Conservation (phyloP, 495 filamentous ascomycete species). For the Emericellopsis terricola region DNA sequence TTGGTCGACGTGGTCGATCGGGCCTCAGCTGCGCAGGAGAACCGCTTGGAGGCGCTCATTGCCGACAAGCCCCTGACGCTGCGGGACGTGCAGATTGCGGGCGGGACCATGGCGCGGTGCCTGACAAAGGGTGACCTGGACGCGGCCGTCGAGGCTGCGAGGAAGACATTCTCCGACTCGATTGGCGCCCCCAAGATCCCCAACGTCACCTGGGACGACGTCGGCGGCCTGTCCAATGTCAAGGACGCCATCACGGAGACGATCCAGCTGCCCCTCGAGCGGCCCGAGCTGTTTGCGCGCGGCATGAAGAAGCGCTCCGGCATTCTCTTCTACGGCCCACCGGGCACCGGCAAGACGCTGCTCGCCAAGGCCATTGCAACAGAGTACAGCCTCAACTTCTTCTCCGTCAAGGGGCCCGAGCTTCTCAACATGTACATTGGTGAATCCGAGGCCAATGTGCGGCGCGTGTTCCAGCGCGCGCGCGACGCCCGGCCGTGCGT, state of each 20-base stretch:
- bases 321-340: constrained; percentile 94
- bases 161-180: constrained; percentile 92
- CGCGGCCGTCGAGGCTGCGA: constrained; percentile 74
- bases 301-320: constrained; percentile 98
- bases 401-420: constrained; percentile 95
- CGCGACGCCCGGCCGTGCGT: constrained; percentile 92
- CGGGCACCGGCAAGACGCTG: constrained; percentile 91
- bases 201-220: constrained; percentile 91
- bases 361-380: constrained; percentile 96
- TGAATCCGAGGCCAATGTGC: constrained; percentile 94
- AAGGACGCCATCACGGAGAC: constrained; percentile 95
- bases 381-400: constrained; percentile 97
- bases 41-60: constrained; percentile 49
- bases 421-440: constrained; percentile 99
- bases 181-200: constrained; percentile 98
- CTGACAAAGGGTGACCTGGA: constrained; percentile 83
- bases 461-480: constrained; percentile 86
- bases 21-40: constrained; percentile 54
- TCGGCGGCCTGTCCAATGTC: constrained; percentile 82
- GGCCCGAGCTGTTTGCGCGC: constrained; percentile 89
- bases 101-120: constrained; percentile 59
- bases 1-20: constrained; percentile 87
- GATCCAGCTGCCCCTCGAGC: constrained; percentile 81
- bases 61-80: constrained; percentile 33
- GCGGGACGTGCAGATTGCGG: constrained; percentile 75